These are phyloP conservation scores for Ogataea philodendri DNA, from an alignment of 805 yeast species.

Conservation along the genomic window DNA sequence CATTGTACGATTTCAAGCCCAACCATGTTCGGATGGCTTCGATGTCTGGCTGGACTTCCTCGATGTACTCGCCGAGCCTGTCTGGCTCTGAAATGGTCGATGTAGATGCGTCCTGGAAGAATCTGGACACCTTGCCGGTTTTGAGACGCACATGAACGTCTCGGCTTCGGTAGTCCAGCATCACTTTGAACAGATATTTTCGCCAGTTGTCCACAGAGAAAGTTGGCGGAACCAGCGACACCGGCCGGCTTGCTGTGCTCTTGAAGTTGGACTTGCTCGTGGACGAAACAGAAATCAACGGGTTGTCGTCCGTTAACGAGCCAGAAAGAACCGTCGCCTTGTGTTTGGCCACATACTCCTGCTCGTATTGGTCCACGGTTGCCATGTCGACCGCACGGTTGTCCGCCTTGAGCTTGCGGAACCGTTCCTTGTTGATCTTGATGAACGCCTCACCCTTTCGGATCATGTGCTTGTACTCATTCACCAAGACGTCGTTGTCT, in stretches of 20 bases:
- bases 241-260: conserved; percentile 7
- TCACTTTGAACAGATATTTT: conserved; percentile 18
- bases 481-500: conserved; percentile 14
- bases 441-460: conserved; percentile 20
- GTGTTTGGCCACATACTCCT: conserved; percentile 11
- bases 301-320: conserved; percentile 23
- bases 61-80: conserved; percentile 15
- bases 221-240: conserved; percentile 26
- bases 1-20: conserved; percentile 24
- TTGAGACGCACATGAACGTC: conserved; percentile 9
- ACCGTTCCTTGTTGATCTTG: conserved; percentile 18
- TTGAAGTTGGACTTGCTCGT: conserved; percentile 5
- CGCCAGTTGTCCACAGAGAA: conserved; percentile 28
- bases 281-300: conserved; percentile 20
- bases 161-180: conserved; percentile 17
- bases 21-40: conserved; percentile 24
- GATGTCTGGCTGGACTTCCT: conserved; percentile 22
- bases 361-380: conserved; percentile 13
- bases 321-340: conserved; percentile 18
- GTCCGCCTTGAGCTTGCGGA: conserved; percentile 10
- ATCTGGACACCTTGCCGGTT: conserved; percentile 16
- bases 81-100: conserved; percentile 6
- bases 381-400: conserved; percentile 9
- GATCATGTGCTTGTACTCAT: conserved; percentile 22
- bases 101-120: conserved; percentile 2